A percentile compares a stretch with the other conserved stretches of the same genome.
Evolutionary conservation across 1,284 basidiomycete species (phyloP).

Genomic region (Clitocybe nebularis): DNA sequence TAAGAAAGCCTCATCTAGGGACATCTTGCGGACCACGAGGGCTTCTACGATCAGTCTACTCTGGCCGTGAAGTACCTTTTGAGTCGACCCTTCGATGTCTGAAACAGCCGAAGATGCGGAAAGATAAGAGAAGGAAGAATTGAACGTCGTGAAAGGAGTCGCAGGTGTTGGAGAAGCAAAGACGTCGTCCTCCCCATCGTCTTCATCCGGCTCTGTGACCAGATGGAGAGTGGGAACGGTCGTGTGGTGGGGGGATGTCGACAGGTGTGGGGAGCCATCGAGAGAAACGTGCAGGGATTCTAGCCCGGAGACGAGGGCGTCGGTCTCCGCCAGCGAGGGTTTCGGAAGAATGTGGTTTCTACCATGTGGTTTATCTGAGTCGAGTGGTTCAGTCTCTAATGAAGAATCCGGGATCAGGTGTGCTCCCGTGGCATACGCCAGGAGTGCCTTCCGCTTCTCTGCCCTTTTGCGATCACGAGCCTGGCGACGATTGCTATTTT

Average conservation of each 20-base stretch:
- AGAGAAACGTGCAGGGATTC: constrained; percentile 30
- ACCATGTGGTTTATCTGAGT: background rate
- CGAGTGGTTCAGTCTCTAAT: constrained; percentile 7
- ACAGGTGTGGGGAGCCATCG: constrained; percentile 12
- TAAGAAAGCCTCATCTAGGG: constrained; percentile 66
- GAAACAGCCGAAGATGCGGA: constrained; percentile 1
- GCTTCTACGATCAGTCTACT: constrained; percentile 73
- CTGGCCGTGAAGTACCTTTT: constrained; percentile 22
- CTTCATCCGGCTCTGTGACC: constrained; percentile 9
- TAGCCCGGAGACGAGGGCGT: constrained; percentile 18
- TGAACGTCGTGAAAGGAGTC: constrained; percentile 9
- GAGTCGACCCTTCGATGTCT: constrained; percentile 8
- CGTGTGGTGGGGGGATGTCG: constrained; percentile 5
- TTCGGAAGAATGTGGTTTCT: background rate
- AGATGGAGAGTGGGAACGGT: background rate
- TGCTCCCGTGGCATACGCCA: constrained; percentile 21
- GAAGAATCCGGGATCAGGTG: constrained; percentile 8
- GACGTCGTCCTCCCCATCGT: constrained; percentile 36
- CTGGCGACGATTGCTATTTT: constrained; percentile 31
- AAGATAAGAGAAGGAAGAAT: constrained; percentile 1
- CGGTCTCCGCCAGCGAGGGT: constrained; percentile 9
- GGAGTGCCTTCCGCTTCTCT: constrained; percentile 26
- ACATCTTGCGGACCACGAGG: constrained; percentile 70
- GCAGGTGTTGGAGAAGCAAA: constrained; percentile 31
- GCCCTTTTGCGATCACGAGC: constrained; percentile 46